Percentiles rank a stretch among this genome's conserved stretches.
phyloP scores from a whole-genome alignment of 768 basidiomycete genomes.

The Hirschioporus abietinus region DNA sequence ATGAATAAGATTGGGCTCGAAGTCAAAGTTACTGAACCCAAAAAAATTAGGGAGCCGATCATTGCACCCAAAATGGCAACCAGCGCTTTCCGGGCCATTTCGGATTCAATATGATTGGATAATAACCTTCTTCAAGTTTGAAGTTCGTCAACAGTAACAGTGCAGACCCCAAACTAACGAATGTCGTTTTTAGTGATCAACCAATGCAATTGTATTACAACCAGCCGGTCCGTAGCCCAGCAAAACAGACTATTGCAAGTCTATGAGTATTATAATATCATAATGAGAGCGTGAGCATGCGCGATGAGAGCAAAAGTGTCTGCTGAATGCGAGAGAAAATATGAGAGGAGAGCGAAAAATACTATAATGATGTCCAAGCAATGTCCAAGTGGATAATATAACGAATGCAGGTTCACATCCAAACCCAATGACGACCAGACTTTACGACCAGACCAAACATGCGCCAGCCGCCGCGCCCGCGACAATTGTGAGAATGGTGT shows the following conservation, averaged over 20 bases:
- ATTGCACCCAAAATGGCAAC: background rate
- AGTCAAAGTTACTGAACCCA: background rate
- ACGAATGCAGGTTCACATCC: background rate
- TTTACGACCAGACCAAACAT: constrained; percentile 14
- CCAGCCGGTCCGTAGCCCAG: background rate
- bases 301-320: background rate
- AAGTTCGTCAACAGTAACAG: background rate
- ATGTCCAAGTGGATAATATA: background rate
- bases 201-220: background rate
- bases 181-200: background rate
- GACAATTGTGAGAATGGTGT: constrained; percentile 37
- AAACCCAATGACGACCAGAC: background rate
- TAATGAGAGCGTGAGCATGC: background rate
- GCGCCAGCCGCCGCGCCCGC: constrained; percentile 32
- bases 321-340: background rate
- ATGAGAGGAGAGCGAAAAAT: background rate
- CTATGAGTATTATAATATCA: background rate
- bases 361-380: background rate
- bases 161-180: background rate
- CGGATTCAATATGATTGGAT: background rate
- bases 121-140: too few species aligned
- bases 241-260: background rate
- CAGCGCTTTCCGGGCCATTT: background rate
- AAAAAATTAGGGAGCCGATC: background rate
- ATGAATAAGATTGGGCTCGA: background rate